phyloP scores from a whole-genome alignment of 495 filamentous ascomycete species.

The Tirmania nivea region DNA sequence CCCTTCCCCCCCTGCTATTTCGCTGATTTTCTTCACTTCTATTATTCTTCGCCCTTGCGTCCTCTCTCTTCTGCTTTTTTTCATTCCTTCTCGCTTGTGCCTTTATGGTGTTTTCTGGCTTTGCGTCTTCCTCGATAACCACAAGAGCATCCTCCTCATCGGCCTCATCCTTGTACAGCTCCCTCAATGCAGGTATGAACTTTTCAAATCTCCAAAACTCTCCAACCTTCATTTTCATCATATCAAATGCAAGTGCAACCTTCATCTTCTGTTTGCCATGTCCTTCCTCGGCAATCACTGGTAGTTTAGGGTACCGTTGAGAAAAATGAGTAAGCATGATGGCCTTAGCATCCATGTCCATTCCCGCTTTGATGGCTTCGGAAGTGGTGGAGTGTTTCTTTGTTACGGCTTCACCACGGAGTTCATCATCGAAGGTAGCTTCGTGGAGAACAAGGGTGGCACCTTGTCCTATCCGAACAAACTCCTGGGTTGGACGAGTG shows the following conservation, averaged over 20 bases:
- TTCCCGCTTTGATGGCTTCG: constrained; percentile 62
- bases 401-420: constrained; percentile 49
- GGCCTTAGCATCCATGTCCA: constrained; percentile 49
- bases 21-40: background rate
- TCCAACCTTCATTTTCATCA: constrained; percentile 61
- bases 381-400: constrained; percentile 78
- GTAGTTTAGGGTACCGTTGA: constrained; percentile 82
- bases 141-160: constrained; percentile 2
- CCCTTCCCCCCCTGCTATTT: background rate
- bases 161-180: constrained; percentile 33
- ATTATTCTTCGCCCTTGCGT: background rate
- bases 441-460: constrained; percentile 80
- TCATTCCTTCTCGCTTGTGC: constrained; percentile 3
- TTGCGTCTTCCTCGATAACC: constrained; percentile 6
- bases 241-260: constrained; percentile 66
- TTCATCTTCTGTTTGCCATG: constrained; percentile 25
- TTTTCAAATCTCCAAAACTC: constrained; percentile 58
- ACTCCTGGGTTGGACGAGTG: constrained; percentile 52
- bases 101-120: constrained; percentile 1
- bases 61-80: background rate
- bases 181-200: constrained; percentile 49
- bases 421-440: constrained; percentile 80
- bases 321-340: constrained; percentile 83
- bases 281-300: constrained; percentile 27
- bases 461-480: constrained; percentile 46